Percentiles rank a stretch among this genome's conserved stretches.
Conservation (phyloP, 2,329 filamentous ascomycete species). For the Tolypocladium nubicola region DNA sequence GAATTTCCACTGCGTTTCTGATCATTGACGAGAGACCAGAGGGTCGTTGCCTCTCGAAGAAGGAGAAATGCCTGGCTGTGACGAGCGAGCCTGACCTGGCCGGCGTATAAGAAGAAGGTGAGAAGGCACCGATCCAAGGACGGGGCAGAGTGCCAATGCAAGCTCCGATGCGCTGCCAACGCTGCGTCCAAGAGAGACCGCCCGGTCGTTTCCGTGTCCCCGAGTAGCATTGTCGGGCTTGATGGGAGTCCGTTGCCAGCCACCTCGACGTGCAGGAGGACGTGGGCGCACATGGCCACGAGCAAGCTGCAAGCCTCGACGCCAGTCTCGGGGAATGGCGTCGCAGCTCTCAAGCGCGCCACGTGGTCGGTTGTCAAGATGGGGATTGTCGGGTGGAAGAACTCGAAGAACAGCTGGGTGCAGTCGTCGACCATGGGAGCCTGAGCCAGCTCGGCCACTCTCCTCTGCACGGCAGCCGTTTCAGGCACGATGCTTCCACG, state of each 20-base stretch:
- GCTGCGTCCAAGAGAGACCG: conserved; percentile 26
- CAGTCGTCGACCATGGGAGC: conserved; percentile 25
- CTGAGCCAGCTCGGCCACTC: conserved; percentile 22
- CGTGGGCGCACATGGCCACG: conserved; percentile 27
- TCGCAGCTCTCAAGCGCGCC: conserved; percentile 14
- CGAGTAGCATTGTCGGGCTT: conserved; percentile 24
- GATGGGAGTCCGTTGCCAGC: conserved; percentile 13
- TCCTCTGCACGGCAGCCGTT: conserved; percentile 7
- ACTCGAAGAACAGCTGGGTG: conserved; percentile 26
- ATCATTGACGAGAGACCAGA: conserved; percentile 23
- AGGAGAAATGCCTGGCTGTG: conserved; percentile 32
- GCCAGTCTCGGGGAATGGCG: conserved; percentile 12
- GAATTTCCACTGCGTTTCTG: conserved; percentile 13
- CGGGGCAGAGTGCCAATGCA: conserved; percentile 22
- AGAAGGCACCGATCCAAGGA: conserved; percentile 28
- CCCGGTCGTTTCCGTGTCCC: conserved; percentile 15
- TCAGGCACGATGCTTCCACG: conserved; percentile 1
- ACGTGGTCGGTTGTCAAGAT: conserved; percentile 29
- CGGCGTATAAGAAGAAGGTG: conserved; percentile 33
- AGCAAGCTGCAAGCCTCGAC: conserved; percentile 26
- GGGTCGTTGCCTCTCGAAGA: conserved; percentile 30
- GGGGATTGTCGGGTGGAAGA: conserved; percentile 30
- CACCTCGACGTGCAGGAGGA: conserved; percentile 30
- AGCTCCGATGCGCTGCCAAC: conserved; percentile 20
- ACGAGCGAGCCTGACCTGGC: conserved; percentile 28